Evolutionary conservation across 768 basidiomycete genomes (phyloP).

Genomic region (Tricholoma hemisulphureum): DNA sequence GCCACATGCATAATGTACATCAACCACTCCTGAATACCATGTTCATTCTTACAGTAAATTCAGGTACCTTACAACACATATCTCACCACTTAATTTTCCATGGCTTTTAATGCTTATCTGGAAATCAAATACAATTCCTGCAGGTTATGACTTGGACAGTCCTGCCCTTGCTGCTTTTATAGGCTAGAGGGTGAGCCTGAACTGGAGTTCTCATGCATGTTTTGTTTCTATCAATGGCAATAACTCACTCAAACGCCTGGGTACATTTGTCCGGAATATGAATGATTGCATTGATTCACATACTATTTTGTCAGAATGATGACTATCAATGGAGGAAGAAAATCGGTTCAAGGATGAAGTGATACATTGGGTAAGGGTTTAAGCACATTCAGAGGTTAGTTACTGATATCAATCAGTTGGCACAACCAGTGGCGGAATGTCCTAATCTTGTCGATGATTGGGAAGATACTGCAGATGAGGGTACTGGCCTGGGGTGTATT

Average conservation of each 20-base stretch:
- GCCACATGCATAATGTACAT: slow-evolving; percentile 14
- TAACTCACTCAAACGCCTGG: background rate
- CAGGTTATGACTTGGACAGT: background rate
- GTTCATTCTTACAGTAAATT: background rate
- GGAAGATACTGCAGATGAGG: background rate
- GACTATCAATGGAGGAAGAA: background rate
- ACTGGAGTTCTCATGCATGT: background rate
- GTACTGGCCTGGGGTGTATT: background rate
- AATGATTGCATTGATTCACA: background rate
- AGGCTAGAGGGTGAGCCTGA: background rate
- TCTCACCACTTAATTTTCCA: background rate
- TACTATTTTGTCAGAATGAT: background rate
- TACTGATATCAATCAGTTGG: background rate
- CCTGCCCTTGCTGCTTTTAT: background rate
- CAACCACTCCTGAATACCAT: background rate
- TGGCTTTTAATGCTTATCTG: background rate
- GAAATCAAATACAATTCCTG: background rate
- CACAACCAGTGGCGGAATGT: background rate
- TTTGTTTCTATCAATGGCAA: too few species aligned
- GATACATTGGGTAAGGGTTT: background rate
- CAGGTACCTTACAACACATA: slow-evolving; percentile 3
- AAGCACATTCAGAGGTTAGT: background rate
- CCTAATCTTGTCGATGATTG: background rate
- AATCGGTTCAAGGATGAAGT: background rate
- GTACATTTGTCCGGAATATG: background rate